A percentile compares a stretch with the other conserved stretches of the same genome.
These are phyloP conservation scores for Sporothrix globosa DNA, from an alignment of 2,329 filamentous ascomycete genomes.

Conservation along the genomic window DNA sequence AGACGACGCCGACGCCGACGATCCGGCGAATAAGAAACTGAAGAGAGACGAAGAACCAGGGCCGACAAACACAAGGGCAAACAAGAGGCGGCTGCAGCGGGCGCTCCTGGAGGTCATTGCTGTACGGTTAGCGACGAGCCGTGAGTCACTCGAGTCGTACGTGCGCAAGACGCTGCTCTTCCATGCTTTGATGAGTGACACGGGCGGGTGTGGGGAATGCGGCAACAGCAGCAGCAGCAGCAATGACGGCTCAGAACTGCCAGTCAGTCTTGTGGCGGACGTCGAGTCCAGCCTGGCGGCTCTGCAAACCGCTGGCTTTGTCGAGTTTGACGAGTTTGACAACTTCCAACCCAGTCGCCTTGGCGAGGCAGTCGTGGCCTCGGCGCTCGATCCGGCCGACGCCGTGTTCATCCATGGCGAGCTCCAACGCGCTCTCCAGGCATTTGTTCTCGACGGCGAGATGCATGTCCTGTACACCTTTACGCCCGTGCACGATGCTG, in stretches of 20 bases:
- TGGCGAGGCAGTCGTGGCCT: constrained; percentile 71
- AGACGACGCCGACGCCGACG: constrained; percentile 39
- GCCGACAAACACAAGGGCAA: constrained; percentile 16
- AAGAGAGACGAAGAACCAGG: background rate
- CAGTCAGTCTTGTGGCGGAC: constrained; percentile 42
- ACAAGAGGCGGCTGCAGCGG: constrained; percentile 69
- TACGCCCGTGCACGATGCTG: constrained; percentile 66
- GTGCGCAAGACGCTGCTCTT: constrained; percentile 68
- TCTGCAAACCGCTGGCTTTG: constrained; percentile 45
- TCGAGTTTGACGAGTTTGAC: constrained; percentile 54
- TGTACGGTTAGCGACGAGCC: constrained; percentile 67
- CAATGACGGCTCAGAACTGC: constrained; percentile 18
- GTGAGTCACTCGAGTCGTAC: constrained; percentile 68
- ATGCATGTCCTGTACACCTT: constrained; percentile 80
- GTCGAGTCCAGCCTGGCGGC: constrained; percentile 60
- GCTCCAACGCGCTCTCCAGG: constrained; percentile 65
- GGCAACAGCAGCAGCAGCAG: too few species aligned
- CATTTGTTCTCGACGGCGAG: constrained; percentile 79
- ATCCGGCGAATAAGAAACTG: constrained; percentile 49
- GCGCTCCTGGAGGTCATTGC: constrained; percentile 72
- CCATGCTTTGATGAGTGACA: constrained; percentile 52
- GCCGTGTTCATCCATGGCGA: constrained; percentile 74
- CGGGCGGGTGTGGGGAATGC: constrained; percentile 48
- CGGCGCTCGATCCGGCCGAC: constrained; percentile 73
- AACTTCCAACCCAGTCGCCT: constrained; percentile 65